These are phyloP conservation scores for Globisporangium yorkense DNA, from an alignment of 352 stramenopile genomes.

Conservation along the genomic window DNA sequence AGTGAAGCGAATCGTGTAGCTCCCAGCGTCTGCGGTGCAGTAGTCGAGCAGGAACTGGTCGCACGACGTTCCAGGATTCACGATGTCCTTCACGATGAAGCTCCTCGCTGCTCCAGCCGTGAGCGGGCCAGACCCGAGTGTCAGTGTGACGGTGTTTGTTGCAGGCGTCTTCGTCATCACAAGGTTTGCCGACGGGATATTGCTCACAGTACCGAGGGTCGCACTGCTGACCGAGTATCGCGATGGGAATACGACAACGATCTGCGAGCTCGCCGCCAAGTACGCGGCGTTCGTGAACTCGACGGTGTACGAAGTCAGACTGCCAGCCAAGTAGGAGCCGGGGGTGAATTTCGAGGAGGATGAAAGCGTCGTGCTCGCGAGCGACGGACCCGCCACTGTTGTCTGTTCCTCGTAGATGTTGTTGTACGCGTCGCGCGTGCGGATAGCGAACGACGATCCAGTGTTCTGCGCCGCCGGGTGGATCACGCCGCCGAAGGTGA, in stretches of 20 bases:
- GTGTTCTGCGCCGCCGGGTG: constrained; percentile 38
- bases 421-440: constrained; percentile 30
- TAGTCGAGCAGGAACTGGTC: constrained; percentile 53
- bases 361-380: constrained; percentile 23
- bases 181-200: constrained; percentile 29
- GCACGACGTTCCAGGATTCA: constrained; percentile 54
- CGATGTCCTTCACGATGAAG: constrained; percentile 38
- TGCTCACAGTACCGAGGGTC: constrained; percentile 17
- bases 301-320: constrained; percentile 30
- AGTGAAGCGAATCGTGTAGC: constrained; percentile 31
- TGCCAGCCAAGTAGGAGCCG: constrained; percentile 34
- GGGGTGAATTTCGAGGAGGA: constrained; percentile 29
- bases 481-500: constrained; percentile 45
- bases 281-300: constrained; percentile 44
- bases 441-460: constrained; percentile 25
- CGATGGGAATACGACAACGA: constrained; percentile 40
- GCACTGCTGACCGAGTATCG: constrained; percentile 28
- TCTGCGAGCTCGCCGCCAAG: constrained; percentile 23
- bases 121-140: constrained; percentile 26
- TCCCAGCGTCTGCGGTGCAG: constrained; percentile 32
- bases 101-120: constrained; percentile 24
- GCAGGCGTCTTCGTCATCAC: constrained; percentile 11
- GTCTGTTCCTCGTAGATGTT: constrained; percentile 36
- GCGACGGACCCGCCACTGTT: constrained; percentile 16
- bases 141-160: constrained; percentile 18